Base-by-base conservation (phyloP, 805 yeast species). In the Lachancea fermentati region DNA sequence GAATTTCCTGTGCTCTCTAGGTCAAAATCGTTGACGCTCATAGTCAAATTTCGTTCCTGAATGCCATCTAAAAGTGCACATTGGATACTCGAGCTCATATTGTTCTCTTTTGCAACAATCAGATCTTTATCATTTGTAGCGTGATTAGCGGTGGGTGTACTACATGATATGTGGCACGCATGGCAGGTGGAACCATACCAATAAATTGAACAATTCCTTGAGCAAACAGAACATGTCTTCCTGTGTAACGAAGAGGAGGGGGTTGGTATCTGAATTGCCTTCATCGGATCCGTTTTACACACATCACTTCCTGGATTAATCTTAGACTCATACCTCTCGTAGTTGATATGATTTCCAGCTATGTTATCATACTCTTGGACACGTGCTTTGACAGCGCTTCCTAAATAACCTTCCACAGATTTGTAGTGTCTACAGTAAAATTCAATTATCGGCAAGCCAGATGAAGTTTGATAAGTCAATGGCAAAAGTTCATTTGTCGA, bases 171-270 rank as follows among this genome's bases (percentile, higher is more conserved):
- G 26, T 48, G 47, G 32, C 57, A 56, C 11, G 42, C 16, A 34
- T 54, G 54, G 24, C 55, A 52, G n/a, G 49, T 34, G 7, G 35
- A 18, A 7, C 42, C 35, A 36, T 47, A 51, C 62, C 62, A 57
- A 29, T 36, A 52, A 5, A 54, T 37, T 11, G 47, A 43, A 4
- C 18, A 32, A 4, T 19, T 33, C 7, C 42, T 44, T 2, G 35
- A 33, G 35, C 62, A 57, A 6, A 29, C 37, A 5, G 13, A 14
- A 22, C 62, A 57, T n/a, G 18, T 32, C 22, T 37, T 22, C 26
- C 11, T 25, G 22, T 7, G 19, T 18, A 2, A 12, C 28, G 26
- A 22, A 11, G 9, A 11, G n/a, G n/a, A n/a, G n/a, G n/a, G n/a
- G n/a, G n/a, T n/a, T n/a, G n/a, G n/a, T n/a, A n/a, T n/a, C n/a